These are phyloP conservation scores for Nakazawaea peltata DNA, from an alignment of 805 yeast genomes.

Conservation along the genomic window DNA sequence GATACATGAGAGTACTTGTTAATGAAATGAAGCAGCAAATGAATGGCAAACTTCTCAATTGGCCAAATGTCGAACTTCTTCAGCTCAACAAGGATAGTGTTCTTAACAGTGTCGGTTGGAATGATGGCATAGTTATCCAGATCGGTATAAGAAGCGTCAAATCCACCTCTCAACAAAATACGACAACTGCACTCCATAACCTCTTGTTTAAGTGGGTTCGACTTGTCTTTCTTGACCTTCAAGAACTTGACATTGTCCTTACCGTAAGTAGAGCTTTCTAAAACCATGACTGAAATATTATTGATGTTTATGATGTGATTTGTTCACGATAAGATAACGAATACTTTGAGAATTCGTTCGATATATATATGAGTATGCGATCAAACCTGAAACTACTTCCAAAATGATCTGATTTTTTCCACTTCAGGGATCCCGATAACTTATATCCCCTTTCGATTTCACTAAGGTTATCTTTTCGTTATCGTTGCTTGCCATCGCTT, in stretches of 20 bases:
- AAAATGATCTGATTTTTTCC: too few species aligned
- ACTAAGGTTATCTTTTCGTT: too few species aligned
- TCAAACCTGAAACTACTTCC: too few species aligned
- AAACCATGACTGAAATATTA: not conserved
- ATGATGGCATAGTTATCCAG: slow-evolving; percentile 88
- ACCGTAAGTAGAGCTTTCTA: slow-evolving; percentile 59
- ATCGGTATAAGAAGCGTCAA: slow-evolving; percentile 74
- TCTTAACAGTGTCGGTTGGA: slow-evolving; percentile 91
- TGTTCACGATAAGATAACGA: too few species aligned
- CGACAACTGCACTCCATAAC: slow-evolving; percentile 80
- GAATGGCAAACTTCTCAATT: slow-evolving; percentile 83
- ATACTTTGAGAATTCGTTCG: too few species aligned
- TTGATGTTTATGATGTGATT: too few species aligned
- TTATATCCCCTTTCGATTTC: too few species aligned
- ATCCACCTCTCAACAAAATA: slow-evolving; percentile 67
- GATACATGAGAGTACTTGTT: slow-evolving; percentile 69
- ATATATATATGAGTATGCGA: too few species aligned
- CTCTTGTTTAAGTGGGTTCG: slow-evolving; percentile 67
- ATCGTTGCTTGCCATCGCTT: too few species aligned
- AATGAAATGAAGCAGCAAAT: slow-evolving; percentile 74
- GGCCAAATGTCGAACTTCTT: slow-evolving; percentile 83
- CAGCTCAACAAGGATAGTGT: slow-evolving; percentile 79
- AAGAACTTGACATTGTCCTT: slow-evolving; percentile 89
- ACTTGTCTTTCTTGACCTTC: slow-evolving; percentile 74
- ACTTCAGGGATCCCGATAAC: too few species aligned